Evolutionary conservation across 2,329 filamentous ascomycete species (phyloP), one percentile per base, ranked within the genome.

Genomic region (Fusarium denticulatum): DNA sequence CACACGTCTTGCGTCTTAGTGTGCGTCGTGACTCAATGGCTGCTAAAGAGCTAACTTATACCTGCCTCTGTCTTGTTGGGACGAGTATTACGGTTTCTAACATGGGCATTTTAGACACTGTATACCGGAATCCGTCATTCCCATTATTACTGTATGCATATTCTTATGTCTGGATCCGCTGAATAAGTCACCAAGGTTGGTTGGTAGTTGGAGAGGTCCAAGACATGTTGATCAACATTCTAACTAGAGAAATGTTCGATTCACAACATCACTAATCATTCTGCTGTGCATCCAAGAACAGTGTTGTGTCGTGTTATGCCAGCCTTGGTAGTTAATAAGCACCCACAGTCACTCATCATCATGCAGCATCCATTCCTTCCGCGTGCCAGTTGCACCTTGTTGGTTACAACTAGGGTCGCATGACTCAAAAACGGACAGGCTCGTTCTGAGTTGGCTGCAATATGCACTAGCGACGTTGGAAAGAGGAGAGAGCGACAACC

Each of bases 331-430:
- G 22, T 37, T 32, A 26, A 37, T n/a, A 43, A 47, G 26, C 47
- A 42, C 16, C 22, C 37, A 26, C 30, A 49, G n/a, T 26, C 39
- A 28, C 28, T n/a, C 49, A 42, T 32, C 64, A 46, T 57, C 39
- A 34, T 70, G 61, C 55, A 61, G 57, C 49, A 59, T 57, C 36
- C 36, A 37, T 37, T 37, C 37, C 43, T 56, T 52, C 39, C 42
- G 62, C 37, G 34, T 60, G 49, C 66, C 55, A 62, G 52, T 47
- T 62, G 37, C 49, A 74, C 62, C 67, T 71, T 71, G 62, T 68
- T 74, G 67, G 61, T 52, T 55, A 66, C 59, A 61, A 39, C 55
- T 50, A 64, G 49, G 43, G 62, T 55, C 55, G 45, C 59, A 67
- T 72, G 71, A 68, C 64, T 59, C 66, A 43, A 52, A 47, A 40